Evolutionary conservation across 768 basidiomycete genomes (phyloP).

Genomic region (Russula olivacea): DNA sequence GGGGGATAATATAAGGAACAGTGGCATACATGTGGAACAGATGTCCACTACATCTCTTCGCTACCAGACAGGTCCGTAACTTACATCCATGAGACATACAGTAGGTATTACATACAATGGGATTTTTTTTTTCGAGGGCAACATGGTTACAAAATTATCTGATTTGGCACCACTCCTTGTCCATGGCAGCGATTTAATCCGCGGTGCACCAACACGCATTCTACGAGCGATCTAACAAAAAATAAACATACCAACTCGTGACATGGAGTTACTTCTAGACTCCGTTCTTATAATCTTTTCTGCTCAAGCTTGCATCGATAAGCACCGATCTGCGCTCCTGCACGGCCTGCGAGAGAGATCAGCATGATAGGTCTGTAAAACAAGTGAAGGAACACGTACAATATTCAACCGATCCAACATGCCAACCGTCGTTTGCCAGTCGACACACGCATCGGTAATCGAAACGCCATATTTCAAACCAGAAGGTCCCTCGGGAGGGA

Average conservation of each 20-base stretch:
- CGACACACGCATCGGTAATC: slow-evolving; percentile 90
- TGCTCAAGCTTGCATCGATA: slow-evolving; percentile 7
- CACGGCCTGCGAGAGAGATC: slow-evolving; percentile 10
- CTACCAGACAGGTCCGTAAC: no score
- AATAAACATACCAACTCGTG: background rate
- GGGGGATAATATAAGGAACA: background rate
- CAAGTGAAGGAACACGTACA: slow-evolving; percentile 27
- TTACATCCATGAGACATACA: background rate
- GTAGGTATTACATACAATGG: background rate
- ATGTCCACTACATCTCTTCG: background rate
- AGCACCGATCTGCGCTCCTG: slow-evolving; percentile 13
- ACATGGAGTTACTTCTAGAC: background rate
- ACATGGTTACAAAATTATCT: background rate
- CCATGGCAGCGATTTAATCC: background rate
- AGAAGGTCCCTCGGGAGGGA: slow-evolving; percentile 61
- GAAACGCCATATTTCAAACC: slow-evolving; percentile 74
- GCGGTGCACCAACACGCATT: background rate
- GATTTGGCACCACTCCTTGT: background rate
- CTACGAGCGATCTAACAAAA: background rate
- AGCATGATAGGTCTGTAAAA: background rate
- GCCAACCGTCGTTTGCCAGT: slow-evolving; percentile 70
- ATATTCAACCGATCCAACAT: slow-evolving; percentile 72
- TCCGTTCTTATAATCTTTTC: background rate
- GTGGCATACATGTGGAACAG: background rate
- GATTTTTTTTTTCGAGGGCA: background rate